A percentile compares a stretch with the other conserved stretches of the same genome.
These are phyloP conservation scores for Curvularia lunata DNA, from an alignment of 2,329 filamentous ascomycete species.

Conservation along the genomic window DNA sequence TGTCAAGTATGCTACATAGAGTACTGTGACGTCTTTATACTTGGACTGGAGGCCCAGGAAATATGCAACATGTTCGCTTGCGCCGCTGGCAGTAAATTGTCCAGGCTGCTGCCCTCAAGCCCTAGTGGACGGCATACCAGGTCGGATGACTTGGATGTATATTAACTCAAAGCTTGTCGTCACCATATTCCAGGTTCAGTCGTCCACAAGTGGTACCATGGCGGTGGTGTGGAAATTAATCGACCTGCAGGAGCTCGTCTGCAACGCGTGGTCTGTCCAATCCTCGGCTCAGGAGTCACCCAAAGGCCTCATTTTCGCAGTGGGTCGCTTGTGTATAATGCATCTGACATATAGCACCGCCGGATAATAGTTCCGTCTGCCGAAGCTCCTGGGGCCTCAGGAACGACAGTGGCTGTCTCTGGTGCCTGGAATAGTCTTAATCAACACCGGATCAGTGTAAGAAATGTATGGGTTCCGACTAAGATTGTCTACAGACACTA, in stretches of 20 bases:
- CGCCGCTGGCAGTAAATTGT: not conserved
- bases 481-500: not conserved
- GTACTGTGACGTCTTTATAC: constrained; percentile 7
- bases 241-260: not conserved
- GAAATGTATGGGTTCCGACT: too few relatives aligned
- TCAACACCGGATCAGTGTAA: too few relatives aligned
- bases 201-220: constrained; percentile 4
- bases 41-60: not conserved
- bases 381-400: not conserved
- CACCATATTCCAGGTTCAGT: constrained; percentile 8
- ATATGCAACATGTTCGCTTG: constrained; percentile 3
- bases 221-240: constrained; percentile 15
- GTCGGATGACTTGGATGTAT: constrained; percentile 18
- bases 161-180: constrained; percentile 17
- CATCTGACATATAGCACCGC: constrained; percentile 9
- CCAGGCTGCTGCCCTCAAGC: not conserved
- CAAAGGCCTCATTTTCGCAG: not conserved
- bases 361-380: constrained; percentile 10
- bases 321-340: constrained; percentile 9
- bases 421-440: not conserved
- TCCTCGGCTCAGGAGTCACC: not conserved
- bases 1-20: not conserved
- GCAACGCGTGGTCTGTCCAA: constrained; percentile 6
- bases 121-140: not conserved
- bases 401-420: not conserved